A percentile compares a stretch with the other conserved stretches of the same genome.
These are phyloP conservation scores for Sarcodon aspratus DNA, from an alignment of 768 basidiomycete species.

Conservation along the genomic window DNA sequence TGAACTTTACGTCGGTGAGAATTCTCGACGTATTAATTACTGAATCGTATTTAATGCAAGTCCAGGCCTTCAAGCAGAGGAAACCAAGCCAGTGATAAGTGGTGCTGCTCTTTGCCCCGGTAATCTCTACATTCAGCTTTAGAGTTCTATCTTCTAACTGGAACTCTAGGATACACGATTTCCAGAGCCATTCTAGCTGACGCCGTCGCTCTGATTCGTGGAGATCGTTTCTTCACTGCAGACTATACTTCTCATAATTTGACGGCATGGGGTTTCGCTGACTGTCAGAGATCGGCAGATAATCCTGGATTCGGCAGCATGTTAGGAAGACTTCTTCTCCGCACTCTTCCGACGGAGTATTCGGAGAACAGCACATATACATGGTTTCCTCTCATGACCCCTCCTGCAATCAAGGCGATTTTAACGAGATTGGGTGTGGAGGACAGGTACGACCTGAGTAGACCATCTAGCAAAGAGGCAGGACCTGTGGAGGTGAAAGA, in stretches of 20 bases:
- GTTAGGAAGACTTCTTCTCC: conserved; percentile 62
- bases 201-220: conserved; percentile 78
- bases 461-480: conserved; percentile 30
- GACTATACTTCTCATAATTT: conserved; percentile 75
- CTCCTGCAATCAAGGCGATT: too few species aligned
- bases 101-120: conserved; percentile 76
- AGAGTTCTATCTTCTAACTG: too few species aligned
- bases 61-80: conserved; percentile 57
- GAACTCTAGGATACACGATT: conserved; percentile 57
- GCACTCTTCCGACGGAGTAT: conserved; percentile 62
- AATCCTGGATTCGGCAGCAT: conserved; percentile 71
- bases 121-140: too few species aligned
- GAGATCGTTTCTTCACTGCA: conserved; percentile 73
- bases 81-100: conserved; percentile 59
- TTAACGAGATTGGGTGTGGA: too few species aligned
- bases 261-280: conserved; percentile 77
- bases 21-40: too few species aligned
- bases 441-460: conserved; percentile 41
- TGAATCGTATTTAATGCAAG: too few species aligned
- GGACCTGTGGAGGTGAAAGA: conserved; percentile 24
- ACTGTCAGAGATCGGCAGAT: conserved; percentile 64
- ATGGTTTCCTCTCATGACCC: conserved; percentile 86
- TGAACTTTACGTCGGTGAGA: conserved; percentile 56
- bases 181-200: conserved; percentile 80
- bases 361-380: conserved; percentile 63